A percentile compares a stretch with the other conserved stretches of the same genome.
Evolutionary conservation across 1,284 basidiomycete genomes (phyloP).

Genomic region (Wallemia hederae): DNA sequence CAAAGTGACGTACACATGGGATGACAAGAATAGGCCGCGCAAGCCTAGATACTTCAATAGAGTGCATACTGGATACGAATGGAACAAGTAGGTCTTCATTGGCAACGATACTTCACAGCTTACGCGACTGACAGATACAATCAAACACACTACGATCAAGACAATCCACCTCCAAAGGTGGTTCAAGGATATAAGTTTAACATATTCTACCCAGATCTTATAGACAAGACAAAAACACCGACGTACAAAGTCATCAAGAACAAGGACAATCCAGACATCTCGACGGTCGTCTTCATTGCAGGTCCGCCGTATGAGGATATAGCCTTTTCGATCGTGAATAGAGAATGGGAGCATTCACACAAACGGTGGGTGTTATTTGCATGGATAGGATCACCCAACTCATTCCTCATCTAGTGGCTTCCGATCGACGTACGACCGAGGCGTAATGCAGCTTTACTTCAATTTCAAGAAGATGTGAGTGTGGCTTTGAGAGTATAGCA

Average conservation of each 20-base stretch:
- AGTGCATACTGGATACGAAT: constrained; percentile 99
- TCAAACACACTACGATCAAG: constrained; percentile 89
- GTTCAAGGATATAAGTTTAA: constrained; percentile 99
- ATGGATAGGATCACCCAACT: background rate
- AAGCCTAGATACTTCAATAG: constrained; percentile 98
- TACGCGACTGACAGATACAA: constrained; percentile 28
- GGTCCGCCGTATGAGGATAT: constrained; percentile 98
- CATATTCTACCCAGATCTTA: constrained; percentile 81
- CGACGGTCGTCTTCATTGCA: constrained; percentile 71
- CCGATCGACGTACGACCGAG: constrained; percentile 25
- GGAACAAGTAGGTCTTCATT: constrained; percentile 45
- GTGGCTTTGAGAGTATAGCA: background rate
- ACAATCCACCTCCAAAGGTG: constrained; percentile 88
- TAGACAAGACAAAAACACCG: constrained; percentile 86
- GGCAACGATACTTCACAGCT: no score
- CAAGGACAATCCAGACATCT: constrained; percentile 75
- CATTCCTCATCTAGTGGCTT: constrained; percentile 18
- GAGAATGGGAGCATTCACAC: constrained; percentile 95
- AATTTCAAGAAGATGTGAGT: constrained; percentile 9
- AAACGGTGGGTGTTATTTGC: constrained; percentile 30
- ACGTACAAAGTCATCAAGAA: constrained; percentile 81
- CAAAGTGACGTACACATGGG: constrained; percentile 74
- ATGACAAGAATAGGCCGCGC: constrained; percentile 92
- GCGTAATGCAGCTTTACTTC: constrained; percentile 20
- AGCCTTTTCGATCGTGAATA: constrained; percentile 87